Conservation (phyloP, 2,329 filamentous ascomycete genomes). For the Calonectria montana region DNA sequence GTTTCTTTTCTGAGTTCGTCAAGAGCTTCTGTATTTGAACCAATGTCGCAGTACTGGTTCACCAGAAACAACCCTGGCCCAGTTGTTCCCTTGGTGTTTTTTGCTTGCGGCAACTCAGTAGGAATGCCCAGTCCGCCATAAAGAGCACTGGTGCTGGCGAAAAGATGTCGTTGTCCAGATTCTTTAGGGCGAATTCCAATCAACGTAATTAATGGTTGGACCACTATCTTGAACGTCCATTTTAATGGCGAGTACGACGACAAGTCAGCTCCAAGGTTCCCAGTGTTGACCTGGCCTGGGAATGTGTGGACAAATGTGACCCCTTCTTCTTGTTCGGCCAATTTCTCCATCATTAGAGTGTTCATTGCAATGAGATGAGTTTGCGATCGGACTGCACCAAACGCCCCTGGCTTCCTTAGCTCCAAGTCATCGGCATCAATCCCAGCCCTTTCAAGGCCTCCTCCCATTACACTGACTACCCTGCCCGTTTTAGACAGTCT, state of each 20-base stretch:
- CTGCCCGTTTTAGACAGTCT: constrained; percentile 31
- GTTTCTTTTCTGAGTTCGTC: constrained; percentile 41
- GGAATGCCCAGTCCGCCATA: constrained; percentile 47
- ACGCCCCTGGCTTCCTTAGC: constrained; percentile 39
- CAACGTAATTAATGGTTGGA: constrained; percentile 43
- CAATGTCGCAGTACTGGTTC: constrained; percentile 43
- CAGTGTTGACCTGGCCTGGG: constrained; percentile 40
- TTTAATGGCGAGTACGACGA: constrained; percentile 35
- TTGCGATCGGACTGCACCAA: constrained; percentile 36
- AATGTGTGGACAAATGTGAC: constrained; percentile 38
- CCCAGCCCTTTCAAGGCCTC: constrained; percentile 23
- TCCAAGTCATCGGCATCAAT: constrained; percentile 37
- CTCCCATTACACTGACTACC: constrained; percentile 38
- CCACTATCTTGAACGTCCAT: constrained; percentile 44
- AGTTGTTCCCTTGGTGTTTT: constrained; percentile 38
- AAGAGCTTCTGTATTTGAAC: constrained; percentile 42
- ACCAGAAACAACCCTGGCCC: constrained; percentile 47
- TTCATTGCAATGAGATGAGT: constrained; percentile 41
- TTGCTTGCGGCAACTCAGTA: constrained; percentile 43
- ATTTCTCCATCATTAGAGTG: constrained; percentile 30
- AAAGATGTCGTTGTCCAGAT: constrained; percentile 47
- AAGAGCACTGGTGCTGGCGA: constrained; percentile 47
- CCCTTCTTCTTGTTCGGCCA: constrained; percentile 26
- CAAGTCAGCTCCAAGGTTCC: constrained; percentile 35
- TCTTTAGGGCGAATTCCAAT: constrained; percentile 42